These are phyloP conservation scores for Sarocladium oryzae DNA, from an alignment of 2,329 filamentous ascomycete genomes.

Conservation along the genomic window DNA sequence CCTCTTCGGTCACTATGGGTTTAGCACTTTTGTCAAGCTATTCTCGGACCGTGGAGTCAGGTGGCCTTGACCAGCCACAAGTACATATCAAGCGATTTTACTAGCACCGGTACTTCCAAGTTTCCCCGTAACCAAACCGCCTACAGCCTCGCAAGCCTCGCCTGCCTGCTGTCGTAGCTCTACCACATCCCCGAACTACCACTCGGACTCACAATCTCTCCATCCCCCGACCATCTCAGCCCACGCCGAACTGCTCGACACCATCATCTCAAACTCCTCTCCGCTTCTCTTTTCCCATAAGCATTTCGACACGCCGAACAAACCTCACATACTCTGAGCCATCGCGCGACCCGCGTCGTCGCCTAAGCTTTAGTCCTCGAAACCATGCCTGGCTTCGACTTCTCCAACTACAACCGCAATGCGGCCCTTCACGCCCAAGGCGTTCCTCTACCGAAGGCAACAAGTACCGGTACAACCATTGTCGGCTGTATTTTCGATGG, in stretches of 20 bases:
- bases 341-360: slow-evolving; percentile 11
- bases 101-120: background rate
- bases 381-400: slow-evolving; percentile 94
- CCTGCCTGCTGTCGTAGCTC: slow-evolving; percentile 8
- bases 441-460: slow-evolving; percentile 92
- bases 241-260: background rate
- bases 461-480: slow-evolving; percentile 97
- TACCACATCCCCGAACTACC: slow-evolving; percentile 4
- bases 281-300: background rate
- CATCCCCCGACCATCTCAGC: slow-evolving; percentile 8
- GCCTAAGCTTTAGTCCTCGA: slow-evolving; percentile 14
- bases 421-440: slow-evolving; percentile 89
- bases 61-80: no score
- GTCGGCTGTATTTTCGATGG: slow-evolving; percentile 96
- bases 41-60: no score
- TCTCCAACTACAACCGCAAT: slow-evolving; percentile 99
- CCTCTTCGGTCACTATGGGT: no score
- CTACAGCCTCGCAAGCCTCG: slow-evolving; percentile 9
- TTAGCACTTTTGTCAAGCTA: no score
- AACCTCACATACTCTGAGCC: background rate
- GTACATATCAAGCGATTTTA: background rate
- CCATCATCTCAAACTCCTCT: background rate
- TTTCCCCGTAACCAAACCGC: background rate
- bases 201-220: background rate
- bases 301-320: no score